Evolutionary conservation across 768 basidiomycete species (phyloP).

Genomic region (Hypholoma fasciculare): DNA sequence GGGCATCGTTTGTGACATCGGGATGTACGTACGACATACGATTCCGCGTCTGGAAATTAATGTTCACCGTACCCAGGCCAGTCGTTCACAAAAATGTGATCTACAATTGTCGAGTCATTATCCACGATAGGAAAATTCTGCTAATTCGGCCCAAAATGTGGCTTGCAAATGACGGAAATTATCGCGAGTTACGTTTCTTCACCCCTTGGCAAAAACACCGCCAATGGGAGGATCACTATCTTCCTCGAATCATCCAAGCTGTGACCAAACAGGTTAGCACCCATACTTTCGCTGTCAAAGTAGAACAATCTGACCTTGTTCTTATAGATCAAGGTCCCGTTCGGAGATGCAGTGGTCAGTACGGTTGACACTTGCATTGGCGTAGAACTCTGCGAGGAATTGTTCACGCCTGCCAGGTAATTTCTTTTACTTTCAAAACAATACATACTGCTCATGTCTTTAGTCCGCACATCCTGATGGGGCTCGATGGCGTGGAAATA

Average conservation of each 20-base stretch:
- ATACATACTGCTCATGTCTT: background rate
- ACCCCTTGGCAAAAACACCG: conserved; percentile 93
- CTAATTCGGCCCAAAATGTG: conserved; percentile 99
- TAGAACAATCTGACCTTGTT: background rate
- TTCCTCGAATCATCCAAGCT: conserved; percentile 86
- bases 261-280: conserved; percentile 80
- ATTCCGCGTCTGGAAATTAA: background rate
- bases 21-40: conserved; percentile 66
- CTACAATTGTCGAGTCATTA: conserved; percentile 94
- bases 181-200: conserved; percentile 87
- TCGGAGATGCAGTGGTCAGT: conserved; percentile 93
- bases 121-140: conserved; percentile 82
- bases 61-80: conserved; percentile 59
- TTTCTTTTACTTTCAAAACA: conserved; percentile 28
- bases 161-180: conserved; percentile 98
- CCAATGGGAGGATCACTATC: conserved; percentile 87
- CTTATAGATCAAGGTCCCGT: conserved; percentile 80
- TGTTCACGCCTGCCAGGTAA: conserved; percentile 96
- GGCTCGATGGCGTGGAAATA: conserved; percentile 97
- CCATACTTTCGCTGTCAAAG: background rate
- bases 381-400: conserved; percentile 94
- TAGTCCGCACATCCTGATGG: conserved; percentile 97
- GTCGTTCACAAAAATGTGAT: conserved; percentile 97
- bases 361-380: conserved; percentile 96
- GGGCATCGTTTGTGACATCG: conserved; percentile 95